Percentiles rank a stretch among this genome's conserved stretches.
phyloP scores from a whole-genome alignment of 2,329 filamentous ascomycete species.

The Periglandula ipomoeae region DNA sequence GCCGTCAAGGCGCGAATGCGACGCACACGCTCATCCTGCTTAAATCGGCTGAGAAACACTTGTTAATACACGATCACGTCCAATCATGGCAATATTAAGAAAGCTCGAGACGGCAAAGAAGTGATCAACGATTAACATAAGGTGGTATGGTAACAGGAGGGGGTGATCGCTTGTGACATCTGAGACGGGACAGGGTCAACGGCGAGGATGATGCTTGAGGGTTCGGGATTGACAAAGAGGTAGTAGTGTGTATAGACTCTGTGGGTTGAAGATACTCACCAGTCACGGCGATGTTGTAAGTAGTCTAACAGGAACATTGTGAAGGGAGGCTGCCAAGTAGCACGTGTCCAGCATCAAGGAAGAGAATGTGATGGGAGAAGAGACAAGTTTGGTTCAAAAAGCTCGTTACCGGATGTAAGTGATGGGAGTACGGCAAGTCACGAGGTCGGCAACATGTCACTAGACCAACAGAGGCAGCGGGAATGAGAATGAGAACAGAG shows the following conservation, averaged over 20 bases:
- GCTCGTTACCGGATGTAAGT: background rate
- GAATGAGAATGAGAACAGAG: background rate
- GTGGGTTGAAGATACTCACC: conserved; percentile 34
- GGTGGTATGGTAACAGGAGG: too few species aligned
- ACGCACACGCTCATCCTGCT: conserved; percentile 64
- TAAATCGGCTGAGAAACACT: conserved; percentile 50
- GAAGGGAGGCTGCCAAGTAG: background rate
- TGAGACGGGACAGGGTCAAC: too few species aligned
- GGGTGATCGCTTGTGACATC: too few species aligned
- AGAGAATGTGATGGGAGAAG: background rate
- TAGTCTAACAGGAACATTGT: conserved; percentile 44
- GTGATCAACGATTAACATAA: background rate
- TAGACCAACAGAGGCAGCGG: background rate
- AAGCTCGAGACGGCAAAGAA: background rate
- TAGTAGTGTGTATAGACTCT: background rate
- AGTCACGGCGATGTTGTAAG: conserved; percentile 60
- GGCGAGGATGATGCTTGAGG: too few species aligned
- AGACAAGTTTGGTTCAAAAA: background rate
- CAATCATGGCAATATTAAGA: too few species aligned
- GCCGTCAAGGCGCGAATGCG: conserved; percentile 58
- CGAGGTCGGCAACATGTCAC: conserved; percentile 4
- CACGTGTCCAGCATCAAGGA: background rate
- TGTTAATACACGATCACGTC: conserved; percentile 21
- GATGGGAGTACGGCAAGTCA: conserved; percentile 8
- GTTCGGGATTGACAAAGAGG: too few species aligned